These are phyloP conservation scores for Artemisia tridentata DNA, from an alignment of 129 eudicot genomes.

Conservation along the genomic window DNA sequence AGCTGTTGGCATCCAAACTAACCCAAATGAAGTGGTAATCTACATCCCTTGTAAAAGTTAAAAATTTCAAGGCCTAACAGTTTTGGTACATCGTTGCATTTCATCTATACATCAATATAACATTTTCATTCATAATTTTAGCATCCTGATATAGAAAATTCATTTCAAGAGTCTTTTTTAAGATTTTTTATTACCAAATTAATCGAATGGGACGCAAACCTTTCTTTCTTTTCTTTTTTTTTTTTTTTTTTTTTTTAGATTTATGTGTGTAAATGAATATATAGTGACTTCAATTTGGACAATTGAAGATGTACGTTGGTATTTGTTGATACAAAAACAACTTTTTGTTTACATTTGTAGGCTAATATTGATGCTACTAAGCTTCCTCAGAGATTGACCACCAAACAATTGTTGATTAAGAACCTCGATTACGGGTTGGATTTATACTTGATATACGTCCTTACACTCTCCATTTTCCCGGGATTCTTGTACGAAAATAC, in stretches of 20 bases:
- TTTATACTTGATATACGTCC: slow-evolving; percentile 52
- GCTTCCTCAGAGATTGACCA: slow-evolving; percentile 39
- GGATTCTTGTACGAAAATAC: slow-evolving; percentile 73
- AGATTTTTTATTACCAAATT: too few relatives aligned
- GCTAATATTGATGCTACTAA: slow-evolving; percentile 32
- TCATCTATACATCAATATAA: too few relatives aligned
- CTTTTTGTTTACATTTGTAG: slow-evolving; percentile 26
- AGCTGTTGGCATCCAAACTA: slow-evolving; percentile 66
- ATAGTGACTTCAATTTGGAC: too few relatives aligned
- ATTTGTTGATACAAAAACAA: not conserved
- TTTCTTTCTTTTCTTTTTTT: too few relatives aligned
- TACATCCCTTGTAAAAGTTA: not conserved
- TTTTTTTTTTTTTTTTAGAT: too few relatives aligned
- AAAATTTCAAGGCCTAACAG: not conserved
- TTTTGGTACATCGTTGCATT: too few relatives aligned
- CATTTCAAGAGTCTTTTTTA: too few relatives aligned
- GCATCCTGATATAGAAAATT: too few relatives aligned
- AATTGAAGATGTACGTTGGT: not conserved
- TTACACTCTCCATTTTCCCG: slow-evolving; percentile 73
- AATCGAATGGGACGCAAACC: too few relatives aligned
- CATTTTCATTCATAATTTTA: too few relatives aligned
- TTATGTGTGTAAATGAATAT: too few relatives aligned
- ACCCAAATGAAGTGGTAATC: slow-evolving; percentile 24
- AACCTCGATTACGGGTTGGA: slow-evolving; percentile 62
- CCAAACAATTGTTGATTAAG: slow-evolving; percentile 43